Percentiles rank a stretch among this genome's conserved stretches.
Conservation (phyloP, 1,284 basidiomycete species). For the Cryptococcus maquisensis region DNA sequence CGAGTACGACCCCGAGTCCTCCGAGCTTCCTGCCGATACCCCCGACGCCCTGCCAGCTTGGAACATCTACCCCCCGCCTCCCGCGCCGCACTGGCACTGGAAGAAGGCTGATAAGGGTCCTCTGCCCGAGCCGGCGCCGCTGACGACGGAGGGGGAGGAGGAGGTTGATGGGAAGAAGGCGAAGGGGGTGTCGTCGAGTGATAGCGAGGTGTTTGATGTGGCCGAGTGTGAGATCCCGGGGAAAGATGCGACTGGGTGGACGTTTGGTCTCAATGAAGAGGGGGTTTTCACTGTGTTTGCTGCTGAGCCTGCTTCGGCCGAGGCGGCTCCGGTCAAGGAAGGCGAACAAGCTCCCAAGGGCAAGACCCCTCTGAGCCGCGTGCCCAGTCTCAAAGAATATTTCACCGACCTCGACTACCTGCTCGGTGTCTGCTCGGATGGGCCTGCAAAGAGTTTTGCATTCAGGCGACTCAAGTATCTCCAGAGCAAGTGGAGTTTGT, state of each 20-base stretch:
- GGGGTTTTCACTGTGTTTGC: conserved; percentile 83
- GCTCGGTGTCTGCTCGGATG: conserved; percentile 79
- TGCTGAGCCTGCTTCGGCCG: background rate
- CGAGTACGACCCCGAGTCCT: conserved; percentile 51
- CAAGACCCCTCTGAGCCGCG: conserved; percentile 63
- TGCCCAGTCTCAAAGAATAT: conserved; percentile 88
- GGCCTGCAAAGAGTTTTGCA: conserved; percentile 94
- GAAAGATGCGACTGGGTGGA: conserved; percentile 47
- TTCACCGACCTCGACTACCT: conserved; percentile 94
- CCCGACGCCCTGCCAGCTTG: conserved; percentile 55
- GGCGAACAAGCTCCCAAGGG: conserved; percentile 6
- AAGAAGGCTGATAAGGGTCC: conserved; percentile 55
- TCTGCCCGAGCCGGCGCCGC: conserved; percentile 19
- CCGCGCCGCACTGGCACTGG: conserved; percentile 91
- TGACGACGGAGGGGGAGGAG: background rate
- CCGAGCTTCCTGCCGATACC: background rate
- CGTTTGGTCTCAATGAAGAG: conserved; percentile 72
- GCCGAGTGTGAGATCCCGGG: conserved; percentile 66
- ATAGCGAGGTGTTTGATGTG: conserved; percentile 58
- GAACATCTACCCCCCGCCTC: conserved; percentile 84
- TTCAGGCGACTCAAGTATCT: conserved; percentile 90
- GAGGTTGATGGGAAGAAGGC: conserved; percentile 42
- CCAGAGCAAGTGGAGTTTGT: conserved; percentile 93
- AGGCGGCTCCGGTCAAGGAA: background rate
- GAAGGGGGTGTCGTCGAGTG: background rate